These are phyloP conservation scores for Pythium diclinum DNA, from an alignment of 352 stramenopile species.

Conservation along the genomic window DNA sequence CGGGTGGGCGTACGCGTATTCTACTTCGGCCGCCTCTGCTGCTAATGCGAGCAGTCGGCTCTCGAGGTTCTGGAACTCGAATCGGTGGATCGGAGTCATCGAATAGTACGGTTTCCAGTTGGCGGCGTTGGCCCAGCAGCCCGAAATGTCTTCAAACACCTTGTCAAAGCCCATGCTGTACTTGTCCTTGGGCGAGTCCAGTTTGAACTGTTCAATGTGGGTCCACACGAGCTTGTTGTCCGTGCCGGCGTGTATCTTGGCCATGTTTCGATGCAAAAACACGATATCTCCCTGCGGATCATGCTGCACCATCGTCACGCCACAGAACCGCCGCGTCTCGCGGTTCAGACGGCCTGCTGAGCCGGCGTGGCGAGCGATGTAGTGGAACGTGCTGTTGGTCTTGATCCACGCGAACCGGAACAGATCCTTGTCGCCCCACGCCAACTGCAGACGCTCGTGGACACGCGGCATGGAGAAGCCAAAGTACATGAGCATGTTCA, in stretches of 20 bases:
- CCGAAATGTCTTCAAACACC: constrained; percentile 6
- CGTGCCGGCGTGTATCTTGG: constrained; percentile 14
- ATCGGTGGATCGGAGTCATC: constrained; percentile 54
- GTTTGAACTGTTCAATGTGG: constrained; percentile 29
- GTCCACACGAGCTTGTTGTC: constrained; percentile 15
- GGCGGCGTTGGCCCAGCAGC: constrained; percentile 19
- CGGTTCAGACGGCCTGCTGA: constrained; percentile 19
- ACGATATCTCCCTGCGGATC: constrained; percentile 28
- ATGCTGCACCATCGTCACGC: constrained; percentile 41
- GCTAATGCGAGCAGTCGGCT: constrained; percentile 42
- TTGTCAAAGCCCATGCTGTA: constrained; percentile 19
- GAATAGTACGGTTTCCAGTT: constrained; percentile 53
- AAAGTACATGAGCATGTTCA: constrained; percentile 65
- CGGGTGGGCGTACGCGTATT: not conserved
- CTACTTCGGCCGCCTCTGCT: constrained; percentile 28
- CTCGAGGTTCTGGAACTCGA: constrained; percentile 59
- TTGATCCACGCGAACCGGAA: constrained; percentile 29
- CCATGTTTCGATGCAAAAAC: constrained; percentile 34
- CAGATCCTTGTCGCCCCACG: constrained; percentile 29
- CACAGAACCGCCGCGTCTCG: constrained; percentile 28
- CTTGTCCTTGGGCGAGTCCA: constrained; percentile 1
- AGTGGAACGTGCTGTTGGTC: constrained; percentile 15
- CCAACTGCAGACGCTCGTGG: constrained; percentile 27
- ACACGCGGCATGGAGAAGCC: constrained; percentile 15
- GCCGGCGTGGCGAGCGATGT: constrained; percentile 11